Evolutionary conservation across 768 basidiomycete species (phyloP), one percentile per base, ranked within the genome.

Genomic region (Rhizopogon sp.): DNA sequence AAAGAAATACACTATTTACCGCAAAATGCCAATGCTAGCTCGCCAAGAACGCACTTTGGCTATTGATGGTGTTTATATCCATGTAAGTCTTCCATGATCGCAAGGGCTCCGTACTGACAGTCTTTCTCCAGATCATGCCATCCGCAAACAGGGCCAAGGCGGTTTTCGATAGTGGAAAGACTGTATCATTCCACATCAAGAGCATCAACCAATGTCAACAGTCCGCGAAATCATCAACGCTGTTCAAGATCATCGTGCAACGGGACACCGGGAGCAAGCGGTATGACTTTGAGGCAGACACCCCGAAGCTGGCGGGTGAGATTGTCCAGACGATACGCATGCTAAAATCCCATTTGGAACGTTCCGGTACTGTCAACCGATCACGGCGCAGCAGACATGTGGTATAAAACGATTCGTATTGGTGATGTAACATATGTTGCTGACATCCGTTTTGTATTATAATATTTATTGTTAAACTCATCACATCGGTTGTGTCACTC

Each of bases 211-310:
- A 86, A 45, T 92, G 90, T 65, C 90, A 90, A 58, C 87, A 96
- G 65, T 86, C 86, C 1, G 79, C 83, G 44, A 93, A 94, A 68
- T 82, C 82, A 11, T 85, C 87, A 29, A 80, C 88, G 1, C 80
- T 83, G 39, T 95, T 99, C 81, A 96, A 95, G 76, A 79, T 98
- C 17, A 82, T 96, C 33, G 81, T 98, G 11, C 87, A 83, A 65
- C 76, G 89, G 58, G 80, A 82, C 39, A 79, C 80, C 42, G 78
- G 83, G 41, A 88, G 86, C 61, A 99, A 98, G 77, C 78, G 93
- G 39, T 98, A 98, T 66, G 96, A 98, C 63, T 98, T 97, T 66
- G 97, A 99, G 72, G 96, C 94, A 0, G 95, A 96, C 70, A 93
- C 74, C 60, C 78, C 88, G 1, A 87, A 85, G 68, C 66, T 84